A percentile compares a stretch with the other conserved stretches of the same genome.
Conservation (phyloP, 2,329 filamentous ascomycete genomes). For the Aureobasidium namibiae region DNA sequence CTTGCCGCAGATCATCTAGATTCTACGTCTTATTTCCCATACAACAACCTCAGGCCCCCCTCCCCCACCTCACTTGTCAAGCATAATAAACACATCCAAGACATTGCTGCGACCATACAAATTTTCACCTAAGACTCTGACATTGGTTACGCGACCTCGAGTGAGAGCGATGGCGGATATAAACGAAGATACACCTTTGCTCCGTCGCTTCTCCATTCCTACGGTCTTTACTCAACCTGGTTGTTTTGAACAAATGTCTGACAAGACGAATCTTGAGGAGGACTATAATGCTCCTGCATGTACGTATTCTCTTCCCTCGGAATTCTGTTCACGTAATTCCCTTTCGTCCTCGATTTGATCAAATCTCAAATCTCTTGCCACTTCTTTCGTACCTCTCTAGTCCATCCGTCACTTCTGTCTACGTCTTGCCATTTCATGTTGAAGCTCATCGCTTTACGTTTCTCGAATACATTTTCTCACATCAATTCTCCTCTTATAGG, state of each 20-base stretch:
- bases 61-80: background rate
- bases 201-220: constrained; percentile 7
- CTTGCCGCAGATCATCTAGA: background rate
- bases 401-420: background rate
- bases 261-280: constrained; percentile 2
- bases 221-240: constrained; percentile 15
- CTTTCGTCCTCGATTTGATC: too few species aligned
- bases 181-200: constrained; percentile 9
- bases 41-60: background rate
- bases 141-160: background rate
- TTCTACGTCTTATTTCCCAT: background rate
- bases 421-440: too few species aligned
- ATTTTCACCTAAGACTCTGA: background rate
- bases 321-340: too few species aligned
- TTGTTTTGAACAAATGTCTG: constrained; percentile 15
- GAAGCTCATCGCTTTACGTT: too few species aligned
- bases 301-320: background rate
- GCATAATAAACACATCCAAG: background rate
- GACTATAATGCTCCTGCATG: constrained; percentile 6
- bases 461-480: background rate
- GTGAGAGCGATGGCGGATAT: background rate
- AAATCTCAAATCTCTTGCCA: background rate
- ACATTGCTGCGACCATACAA: background rate
- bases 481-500: background rate
- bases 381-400: background rate